Evolutionary conservation across 225 moss, liverwort and hornwort genomes (phyloP), one percentile per base, ranked within the genome.

Genomic region (Lunularia cruciata): DNA sequence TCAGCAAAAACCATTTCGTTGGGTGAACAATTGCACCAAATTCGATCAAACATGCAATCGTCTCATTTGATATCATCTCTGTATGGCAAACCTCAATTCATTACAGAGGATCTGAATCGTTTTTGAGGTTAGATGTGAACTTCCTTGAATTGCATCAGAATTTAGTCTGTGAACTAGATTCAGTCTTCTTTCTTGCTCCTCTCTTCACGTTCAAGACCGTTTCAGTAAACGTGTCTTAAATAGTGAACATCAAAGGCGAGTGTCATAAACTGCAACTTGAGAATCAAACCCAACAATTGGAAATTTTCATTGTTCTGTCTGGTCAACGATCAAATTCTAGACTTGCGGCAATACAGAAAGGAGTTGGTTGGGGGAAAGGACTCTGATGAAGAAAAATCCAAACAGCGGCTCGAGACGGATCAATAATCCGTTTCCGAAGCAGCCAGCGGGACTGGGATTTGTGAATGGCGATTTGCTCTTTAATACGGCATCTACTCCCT

Each of bases 371-470:
- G 23, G 65, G 27, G 47, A 23, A 8, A 18, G 13, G 11, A 8
- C 3, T 8, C 28, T 1, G 26, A 81, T 76, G 81, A 68, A 64
- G 70, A 65, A 32, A 12, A 76, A 73, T 57, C 81, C 69, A 13
- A 73, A 73, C 32, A 70, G 46, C 51, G 81, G 76, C 1, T 61
- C 76, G 36, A 76, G 85, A 12, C 83, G 84, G 10, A 38, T 94
- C 0, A 71, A 87, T 76, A 91, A 82, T 32, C 94, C 91, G 3
- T 91, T 89, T 49, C 94, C 91, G 8, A 45, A 40, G 47, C 46
- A 78, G 31, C 83, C 89, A 3, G 15, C 26, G 3, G 84, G 84
- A 1, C 72, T 94, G 16, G 70, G 72, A 20, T 89, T 89, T 37
- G 86, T 86, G 2, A 79, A 22, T 32, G 91, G 94, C 1, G 89